These are phyloP conservation scores for Cryptococcus jaspeensis DNA, from an alignment of 1,284 basidiomycete genomes.

Conservation along the genomic window DNA sequence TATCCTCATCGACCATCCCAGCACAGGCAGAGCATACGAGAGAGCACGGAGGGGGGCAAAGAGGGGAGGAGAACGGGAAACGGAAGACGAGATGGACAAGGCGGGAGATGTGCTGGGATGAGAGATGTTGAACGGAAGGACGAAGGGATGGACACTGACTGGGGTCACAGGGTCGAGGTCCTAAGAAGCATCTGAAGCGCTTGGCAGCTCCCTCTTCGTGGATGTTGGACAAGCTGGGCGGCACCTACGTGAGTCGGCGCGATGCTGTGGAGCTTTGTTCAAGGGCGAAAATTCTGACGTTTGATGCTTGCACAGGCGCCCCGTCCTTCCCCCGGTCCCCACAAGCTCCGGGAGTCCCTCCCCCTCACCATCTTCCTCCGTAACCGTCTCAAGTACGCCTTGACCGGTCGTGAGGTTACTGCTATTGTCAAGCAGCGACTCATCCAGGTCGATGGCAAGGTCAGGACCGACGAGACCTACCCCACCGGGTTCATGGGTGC, in stretches of 20 bases:
- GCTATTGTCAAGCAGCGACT: constrained; percentile 93
- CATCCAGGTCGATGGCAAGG: constrained; percentile 98
- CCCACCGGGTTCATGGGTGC: constrained; percentile 95
- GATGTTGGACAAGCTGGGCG: constrained; percentile 99
- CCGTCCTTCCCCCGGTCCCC: constrained; percentile 94
- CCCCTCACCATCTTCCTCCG: constrained; percentile 93
- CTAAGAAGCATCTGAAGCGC: constrained; percentile 99
- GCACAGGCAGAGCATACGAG: neutral
- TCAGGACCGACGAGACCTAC: constrained; percentile 96
- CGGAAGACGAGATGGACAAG: no score
- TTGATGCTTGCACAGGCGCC: constrained; percentile 64
- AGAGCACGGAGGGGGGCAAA: neutral
- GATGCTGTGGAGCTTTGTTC: neutral
- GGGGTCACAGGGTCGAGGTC: constrained; percentile 73
- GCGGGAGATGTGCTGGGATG: neutral
- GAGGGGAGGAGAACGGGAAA: neutral
- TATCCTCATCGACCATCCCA: neutral
- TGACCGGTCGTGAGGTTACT: constrained; percentile 94
- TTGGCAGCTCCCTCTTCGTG: constrained; percentile 96
- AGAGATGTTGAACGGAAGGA: neutral
- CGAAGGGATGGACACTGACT: constrained; percentile 1
- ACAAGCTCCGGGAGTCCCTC: constrained; percentile 98
- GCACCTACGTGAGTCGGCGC: constrained; percentile 79
- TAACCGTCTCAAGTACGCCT: constrained; percentile 98
- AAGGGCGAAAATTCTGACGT: neutral